Percentiles rank a stretch among this genome's conserved stretches.
Evolutionary conservation across 805 yeast genomes (phyloP).

Genomic region (Kluyveromyces lactis): DNA sequence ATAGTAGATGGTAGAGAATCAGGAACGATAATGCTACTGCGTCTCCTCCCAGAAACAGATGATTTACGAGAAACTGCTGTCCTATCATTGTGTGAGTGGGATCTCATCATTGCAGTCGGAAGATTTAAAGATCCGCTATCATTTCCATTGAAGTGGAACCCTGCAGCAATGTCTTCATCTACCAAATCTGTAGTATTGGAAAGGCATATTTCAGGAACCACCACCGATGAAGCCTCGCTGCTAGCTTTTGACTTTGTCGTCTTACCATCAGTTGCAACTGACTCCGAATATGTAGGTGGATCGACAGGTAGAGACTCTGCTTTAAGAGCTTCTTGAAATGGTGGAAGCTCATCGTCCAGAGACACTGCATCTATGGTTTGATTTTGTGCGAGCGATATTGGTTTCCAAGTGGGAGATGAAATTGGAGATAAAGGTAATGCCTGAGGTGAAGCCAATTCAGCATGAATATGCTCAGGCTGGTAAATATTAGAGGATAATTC

Average conservation of each 20-base stretch:
- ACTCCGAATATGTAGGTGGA: slow-evolving; percentile 11
- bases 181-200: not conserved
- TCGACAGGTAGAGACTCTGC: slow-evolving; percentile 5
- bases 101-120: slow-evolving; percentile 28
- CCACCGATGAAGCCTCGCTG: not conserved
- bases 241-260: not conserved
- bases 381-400: slow-evolving; percentile 44
- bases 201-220: not conserved
- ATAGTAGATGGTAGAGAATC: slow-evolving; percentile 24
- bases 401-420: slow-evolving; percentile 38
- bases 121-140: slow-evolving; percentile 21
- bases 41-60: slow-evolving; percentile 6
- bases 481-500: slow-evolving; percentile 41
- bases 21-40: slow-evolving; percentile 11
- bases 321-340: slow-evolving; percentile 26
- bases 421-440: slow-evolving; percentile 53
- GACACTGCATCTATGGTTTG: slow-evolving; percentile 61
- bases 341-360: slow-evolving; percentile 38
- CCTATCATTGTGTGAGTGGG: slow-evolving; percentile 23
- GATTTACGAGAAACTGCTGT: slow-evolving; percentile 9
- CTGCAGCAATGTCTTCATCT: slow-evolving; percentile 23
- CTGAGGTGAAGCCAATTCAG: slow-evolving; percentile 51
- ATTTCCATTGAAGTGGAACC: slow-evolving; percentile 27
- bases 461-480: slow-evolving; percentile 41
- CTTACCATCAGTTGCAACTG: slow-evolving; percentile 8